Base-by-base conservation (phyloP, 441 rosid species). In the Eruca vesicaria region DNA sequence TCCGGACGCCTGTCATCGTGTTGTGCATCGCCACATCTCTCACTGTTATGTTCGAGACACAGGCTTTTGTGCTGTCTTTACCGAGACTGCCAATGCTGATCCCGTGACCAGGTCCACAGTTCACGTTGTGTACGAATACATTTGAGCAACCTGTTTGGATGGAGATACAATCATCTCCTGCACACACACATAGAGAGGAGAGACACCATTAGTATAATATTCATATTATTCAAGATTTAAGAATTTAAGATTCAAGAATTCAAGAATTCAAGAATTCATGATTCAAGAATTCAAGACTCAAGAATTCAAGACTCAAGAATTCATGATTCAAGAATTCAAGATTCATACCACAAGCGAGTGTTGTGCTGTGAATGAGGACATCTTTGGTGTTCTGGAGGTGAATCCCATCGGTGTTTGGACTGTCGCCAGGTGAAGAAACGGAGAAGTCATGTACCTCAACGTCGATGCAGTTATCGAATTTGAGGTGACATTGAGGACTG, bases 71-170 rank as follows among this genome's bases (percentile, higher is more conserved):
- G 59, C 86, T 84, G 78, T 89, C 92, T 79, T 63, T 86, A 38
- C 98, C 98, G 45, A 93, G 88, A 75, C 99, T 87, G 55, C 99
- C 99, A 8, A 96, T 96, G 86, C 99, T 96, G 73, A 96, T 96
- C 38, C 98, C 99, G 61, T 96, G 99, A 8, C 98, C 99, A 2
- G 99, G 99, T 45, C 99, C 98, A 68, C 99, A 96, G 73, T 88
- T 90, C 68, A 92, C 91, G 36, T 89, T 88, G 85, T 90, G 97
- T 67, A 96, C 63, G 56, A 81, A 89, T 62, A 96, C 91, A 50
- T 96, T 94, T 16, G 94, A 83, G 88, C 98, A 87, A 63, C 99
- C 98, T 15, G 98, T 92, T 80, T 94, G 97, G 76, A 96, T 94
- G 0, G 98, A 94, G 78, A 96, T 55, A 59, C 99, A 92, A 77